phyloP scores from a whole-genome alignment of 2,329 filamentous ascomycete species.

The Colletotrichum limetticola region DNA sequence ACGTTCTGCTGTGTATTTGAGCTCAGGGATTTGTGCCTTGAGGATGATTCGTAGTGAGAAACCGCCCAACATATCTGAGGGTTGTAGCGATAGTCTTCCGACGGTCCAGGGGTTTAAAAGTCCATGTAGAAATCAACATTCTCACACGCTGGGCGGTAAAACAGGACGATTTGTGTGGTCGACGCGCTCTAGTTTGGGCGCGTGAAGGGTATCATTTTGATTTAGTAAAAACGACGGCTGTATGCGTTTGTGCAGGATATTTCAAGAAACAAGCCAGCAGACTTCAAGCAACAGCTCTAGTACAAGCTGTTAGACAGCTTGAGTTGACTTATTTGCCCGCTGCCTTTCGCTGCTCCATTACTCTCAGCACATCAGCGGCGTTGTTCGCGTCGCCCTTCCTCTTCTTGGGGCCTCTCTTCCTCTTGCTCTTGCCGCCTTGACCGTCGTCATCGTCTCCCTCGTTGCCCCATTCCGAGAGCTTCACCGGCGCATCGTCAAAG shows the following conservation, averaged over 20 bases:
- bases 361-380: conserved; percentile 81
- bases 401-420: conserved; percentile 79
- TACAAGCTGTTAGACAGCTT: background rate
- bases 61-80: too few relatives aligned
- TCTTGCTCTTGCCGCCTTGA: conserved; percentile 61
- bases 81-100: background rate
- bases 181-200: background rate
- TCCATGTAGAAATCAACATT: background rate
- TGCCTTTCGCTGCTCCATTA: conserved; percentile 72
- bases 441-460: conserved; percentile 62
- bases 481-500: conserved; percentile 73
- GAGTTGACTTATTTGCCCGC: conserved; percentile 30
- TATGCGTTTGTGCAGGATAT: background rate
- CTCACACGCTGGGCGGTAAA: background rate
- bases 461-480: conserved; percentile 72
- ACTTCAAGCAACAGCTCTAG: background rate
- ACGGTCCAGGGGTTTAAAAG: background rate
- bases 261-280: background rate
- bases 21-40: background rate
- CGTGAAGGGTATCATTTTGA: conserved; percentile 1
- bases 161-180: background rate
- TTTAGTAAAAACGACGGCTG: background rate
- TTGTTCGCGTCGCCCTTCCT: conserved; percentile 83
- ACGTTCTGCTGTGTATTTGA: background rate
- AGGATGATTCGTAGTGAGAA: background rate